Evolutionary conservation across 768 basidiomycete species (phyloP).

Genomic region (Auriscalpium microsporum): DNA sequence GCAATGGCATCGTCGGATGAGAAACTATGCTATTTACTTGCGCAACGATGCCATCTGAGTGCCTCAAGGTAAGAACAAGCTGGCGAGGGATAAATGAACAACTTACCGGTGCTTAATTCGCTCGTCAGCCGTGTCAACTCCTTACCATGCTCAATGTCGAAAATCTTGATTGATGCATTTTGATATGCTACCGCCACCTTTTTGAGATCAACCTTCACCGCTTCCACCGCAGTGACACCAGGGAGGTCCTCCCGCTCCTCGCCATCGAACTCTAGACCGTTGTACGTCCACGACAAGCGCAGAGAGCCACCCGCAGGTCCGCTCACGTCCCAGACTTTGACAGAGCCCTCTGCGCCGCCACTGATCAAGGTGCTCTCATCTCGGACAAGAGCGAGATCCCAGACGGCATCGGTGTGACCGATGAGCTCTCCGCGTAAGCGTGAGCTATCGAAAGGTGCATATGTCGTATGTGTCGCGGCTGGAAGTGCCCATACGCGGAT

Average conservation of each 20-base stretch:
- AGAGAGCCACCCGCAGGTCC: constrained; percentile 57
- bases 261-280: constrained; percentile 47
- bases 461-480: constrained; percentile 69
- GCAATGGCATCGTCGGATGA: constrained; percentile 82
- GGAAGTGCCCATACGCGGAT: constrained; percentile 90
- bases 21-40: constrained; percentile 84
- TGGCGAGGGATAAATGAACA: neutral
- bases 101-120: constrained; percentile 9
- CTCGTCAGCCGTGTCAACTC: constrained; percentile 50
- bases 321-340: constrained; percentile 91
- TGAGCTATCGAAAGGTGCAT: constrained; percentile 82
- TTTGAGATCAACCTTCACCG: constrained; percentile 73
- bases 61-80: constrained; percentile 1
- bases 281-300: constrained; percentile 73
- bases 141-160: constrained; percentile 84
- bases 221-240: constrained; percentile 78
- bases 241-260: constrained; percentile 35
- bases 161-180: constrained; percentile 84
- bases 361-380: constrained; percentile 81
- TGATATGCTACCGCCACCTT: constrained; percentile 88
- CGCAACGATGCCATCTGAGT: constrained; percentile 63
- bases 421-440: constrained; percentile 72
- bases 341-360: constrained; percentile 83
- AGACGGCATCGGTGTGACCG: constrained; percentile 92
- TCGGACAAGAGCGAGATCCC: constrained; percentile 85